Conservation (phyloP, 2,329 filamentous ascomycete species). For the Fusarium veterinarium region DNA sequence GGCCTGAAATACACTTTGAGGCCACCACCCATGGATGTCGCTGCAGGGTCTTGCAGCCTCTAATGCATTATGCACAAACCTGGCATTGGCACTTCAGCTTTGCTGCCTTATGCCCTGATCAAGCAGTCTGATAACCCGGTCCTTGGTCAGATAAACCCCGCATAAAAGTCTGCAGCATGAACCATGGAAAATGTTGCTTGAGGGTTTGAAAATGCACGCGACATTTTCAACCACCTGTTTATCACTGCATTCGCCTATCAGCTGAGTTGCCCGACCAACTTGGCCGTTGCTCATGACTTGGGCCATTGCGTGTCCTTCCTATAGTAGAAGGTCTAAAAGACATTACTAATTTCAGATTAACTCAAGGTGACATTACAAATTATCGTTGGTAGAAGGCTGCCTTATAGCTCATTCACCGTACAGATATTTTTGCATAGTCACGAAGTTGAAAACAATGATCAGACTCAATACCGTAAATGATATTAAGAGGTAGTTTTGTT, state of each 20-base stretch:
- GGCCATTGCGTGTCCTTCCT: background rate
- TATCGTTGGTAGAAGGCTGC: background rate
- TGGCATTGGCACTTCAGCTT: background rate
- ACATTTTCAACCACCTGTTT: background rate
- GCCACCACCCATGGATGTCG: conserved; percentile 1
- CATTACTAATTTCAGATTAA: background rate
- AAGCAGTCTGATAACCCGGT: background rate
- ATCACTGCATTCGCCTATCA: background rate
- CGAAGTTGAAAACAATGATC: background rate
- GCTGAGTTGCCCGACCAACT: background rate
- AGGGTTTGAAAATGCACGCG: background rate
- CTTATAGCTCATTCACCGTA: background rate
- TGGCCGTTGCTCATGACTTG: background rate
- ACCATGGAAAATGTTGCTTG: background rate
- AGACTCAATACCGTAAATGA: background rate
- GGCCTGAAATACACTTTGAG: background rate
- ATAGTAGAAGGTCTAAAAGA: background rate
- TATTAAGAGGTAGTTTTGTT: fast-evolving
- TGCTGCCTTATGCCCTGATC: conserved; percentile 13
- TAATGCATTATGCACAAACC: conserved; percentile 10
- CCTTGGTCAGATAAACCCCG: background rate
- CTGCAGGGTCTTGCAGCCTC: conserved; percentile 18
- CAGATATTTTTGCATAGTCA: background rate
- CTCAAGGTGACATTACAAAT: background rate
- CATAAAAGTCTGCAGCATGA: conserved; percentile 3